Conservation (phyloP, 2,329 filamentous ascomycete genomes). For the Fusarium torulosum region DNA sequence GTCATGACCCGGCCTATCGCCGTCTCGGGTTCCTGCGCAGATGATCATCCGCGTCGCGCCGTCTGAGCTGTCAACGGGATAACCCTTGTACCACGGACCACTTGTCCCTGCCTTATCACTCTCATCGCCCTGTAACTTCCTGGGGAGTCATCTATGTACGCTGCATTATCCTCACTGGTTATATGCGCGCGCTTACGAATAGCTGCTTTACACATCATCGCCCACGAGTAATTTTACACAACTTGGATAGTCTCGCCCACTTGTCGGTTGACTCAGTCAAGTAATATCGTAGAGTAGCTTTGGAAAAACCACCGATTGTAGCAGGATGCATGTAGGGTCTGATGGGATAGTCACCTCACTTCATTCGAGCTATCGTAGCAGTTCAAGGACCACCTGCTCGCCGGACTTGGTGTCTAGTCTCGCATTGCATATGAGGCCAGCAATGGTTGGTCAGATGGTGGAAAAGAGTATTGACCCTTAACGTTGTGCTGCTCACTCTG, state of each 20-base stretch:
- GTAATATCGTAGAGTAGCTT: slow-evolving; percentile 15
- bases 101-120: slow-evolving; percentile 33
- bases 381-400: slow-evolving; percentile 1
- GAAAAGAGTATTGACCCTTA: background rate
- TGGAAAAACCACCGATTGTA: slow-evolving; percentile 26
- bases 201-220: slow-evolving; percentile 37
- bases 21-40: slow-evolving; percentile 51
- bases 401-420: slow-evolving; percentile 1
- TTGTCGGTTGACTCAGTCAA: background rate
- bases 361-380: slow-evolving; percentile 5
- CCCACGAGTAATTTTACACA: slow-evolving; percentile 19
- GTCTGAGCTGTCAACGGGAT: slow-evolving; percentile 44
- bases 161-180: slow-evolving; percentile 18
- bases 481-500: background rate
- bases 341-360: slow-evolving; percentile 10
- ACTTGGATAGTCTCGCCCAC: slow-evolving; percentile 4
- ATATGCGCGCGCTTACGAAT: slow-evolving; percentile 43
- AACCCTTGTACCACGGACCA: slow-evolving; percentile 35
- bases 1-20: slow-evolving; percentile 40
- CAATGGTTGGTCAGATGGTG: slow-evolving; percentile 12
- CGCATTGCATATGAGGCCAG: slow-evolving; percentile 29
- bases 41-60: slow-evolving; percentile 47
- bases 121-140: slow-evolving; percentile 12
- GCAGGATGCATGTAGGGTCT: slow-evolving; percentile 36
- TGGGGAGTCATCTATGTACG: background rate